Evolutionary conservation across 2,329 filamentous ascomycete genomes (phyloP).

Genomic region (Fusarium falciforme): DNA sequence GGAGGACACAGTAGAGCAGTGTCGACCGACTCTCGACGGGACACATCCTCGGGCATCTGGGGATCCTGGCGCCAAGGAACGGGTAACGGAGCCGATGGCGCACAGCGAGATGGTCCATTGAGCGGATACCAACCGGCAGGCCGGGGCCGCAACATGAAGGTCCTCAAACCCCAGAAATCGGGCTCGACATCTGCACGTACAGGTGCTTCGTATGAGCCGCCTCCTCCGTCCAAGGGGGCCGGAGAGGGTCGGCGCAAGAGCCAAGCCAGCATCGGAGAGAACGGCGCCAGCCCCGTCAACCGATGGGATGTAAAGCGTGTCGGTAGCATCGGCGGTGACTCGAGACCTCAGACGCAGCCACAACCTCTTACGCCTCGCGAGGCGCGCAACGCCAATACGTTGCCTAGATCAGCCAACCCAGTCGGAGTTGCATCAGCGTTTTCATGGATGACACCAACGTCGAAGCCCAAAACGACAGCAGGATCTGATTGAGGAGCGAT

Average conservation of each 20-base stretch:
- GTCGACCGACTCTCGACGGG: slow-evolving; percentile 54
- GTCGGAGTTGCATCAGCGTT: slow-evolving; percentile 94
- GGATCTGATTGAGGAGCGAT: slow-evolving; percentile 37
- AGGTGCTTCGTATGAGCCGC: slow-evolving; percentile 64
- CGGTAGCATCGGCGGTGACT: slow-evolving; percentile 56
- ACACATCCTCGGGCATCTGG: slow-evolving; percentile 71
- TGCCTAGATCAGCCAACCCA: slow-evolving; percentile 78
- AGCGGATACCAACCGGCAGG: slow-evolving; percentile 78
- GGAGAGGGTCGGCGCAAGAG: slow-evolving; percentile 67
- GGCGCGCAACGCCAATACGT: slow-evolving; percentile 52
- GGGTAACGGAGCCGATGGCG: slow-evolving; percentile 63
- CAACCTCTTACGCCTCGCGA: slow-evolving; percentile 51
- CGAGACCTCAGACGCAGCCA: slow-evolving; percentile 46
- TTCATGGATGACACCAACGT: slow-evolving; percentile 81
- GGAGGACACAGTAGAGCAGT: slow-evolving; percentile 38
- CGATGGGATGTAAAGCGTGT: slow-evolving; percentile 68
- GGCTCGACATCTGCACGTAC: slow-evolving; percentile 63
- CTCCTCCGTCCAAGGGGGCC: slow-evolving; percentile 56
- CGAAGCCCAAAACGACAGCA: slow-evolving; percentile 51
- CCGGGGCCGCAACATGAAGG: slow-evolving; percentile 83
- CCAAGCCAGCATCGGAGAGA: slow-evolving; percentile 53
- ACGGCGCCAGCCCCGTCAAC: slow-evolving; percentile 44
- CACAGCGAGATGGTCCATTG: slow-evolving; percentile 62
- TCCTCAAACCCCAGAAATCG: slow-evolving; percentile 82
- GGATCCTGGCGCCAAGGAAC: slow-evolving; percentile 75